A percentile compares a stretch with the other conserved stretches of the same genome.
Conservation (phyloP, 306 rosid genomes). For the Trichosanthes cucumerina region DNA sequence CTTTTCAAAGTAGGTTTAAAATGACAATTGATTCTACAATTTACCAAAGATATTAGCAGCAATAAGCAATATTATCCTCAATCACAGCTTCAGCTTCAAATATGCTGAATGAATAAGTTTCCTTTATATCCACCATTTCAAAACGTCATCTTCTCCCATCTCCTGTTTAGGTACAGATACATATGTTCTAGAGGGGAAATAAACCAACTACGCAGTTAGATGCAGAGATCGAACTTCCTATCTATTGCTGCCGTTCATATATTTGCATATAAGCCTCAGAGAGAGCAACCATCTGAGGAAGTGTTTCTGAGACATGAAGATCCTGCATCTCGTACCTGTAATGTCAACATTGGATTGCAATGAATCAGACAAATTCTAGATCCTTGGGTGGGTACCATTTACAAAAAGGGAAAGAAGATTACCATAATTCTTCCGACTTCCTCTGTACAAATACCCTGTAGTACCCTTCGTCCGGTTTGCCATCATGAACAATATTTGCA, state of each 20-base stretch:
- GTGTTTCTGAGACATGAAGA: conserved; percentile 85
- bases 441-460: conserved; percentile 88
- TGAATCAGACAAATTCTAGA: not conserved
- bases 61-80: not conserved
- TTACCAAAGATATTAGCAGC: not conserved
- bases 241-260: conserved; percentile 78
- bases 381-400: not conserved
- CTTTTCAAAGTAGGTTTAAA: not conserved
- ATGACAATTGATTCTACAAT: conserved; percentile 3
- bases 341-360: not conserved
- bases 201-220: not conserved
- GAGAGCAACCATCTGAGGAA: conserved; percentile 92
- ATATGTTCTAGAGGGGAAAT: not conserved
- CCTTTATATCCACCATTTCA: not conserved
- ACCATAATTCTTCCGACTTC: conserved; percentile 89
- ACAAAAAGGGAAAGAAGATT: conserved; percentile 13
- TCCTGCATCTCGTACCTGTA: conserved; percentile 96
- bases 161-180: not conserved
- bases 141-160: not conserved
- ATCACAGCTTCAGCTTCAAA: not conserved
- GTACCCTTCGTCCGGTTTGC: conserved; percentile 82
- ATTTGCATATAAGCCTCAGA: conserved; percentile 95
- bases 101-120: not conserved
- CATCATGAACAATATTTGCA: conserved; percentile 88
- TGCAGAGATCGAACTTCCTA: not conserved